A percentile compares a stretch with the other conserved stretches of the same genome.
phyloP scores from a whole-genome alignment of 2,329 filamentous ascomycete species.

The Hymenoscyphus scutula region DNA sequence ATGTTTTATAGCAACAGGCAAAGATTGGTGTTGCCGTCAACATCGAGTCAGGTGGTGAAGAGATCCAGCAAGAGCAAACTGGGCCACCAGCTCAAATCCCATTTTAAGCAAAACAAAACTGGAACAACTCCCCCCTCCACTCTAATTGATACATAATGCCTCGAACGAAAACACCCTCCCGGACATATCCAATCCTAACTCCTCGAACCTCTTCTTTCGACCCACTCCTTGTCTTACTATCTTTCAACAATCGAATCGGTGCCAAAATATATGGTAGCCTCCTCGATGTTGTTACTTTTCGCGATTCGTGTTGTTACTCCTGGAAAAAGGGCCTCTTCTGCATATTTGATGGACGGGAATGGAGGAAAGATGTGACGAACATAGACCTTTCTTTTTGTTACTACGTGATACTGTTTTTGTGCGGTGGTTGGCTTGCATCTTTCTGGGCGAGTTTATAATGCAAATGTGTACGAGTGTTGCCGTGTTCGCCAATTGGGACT shows the following conservation, averaged over 20 bases:
- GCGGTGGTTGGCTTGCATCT: slow-evolving; percentile 17
- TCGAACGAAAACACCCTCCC: slow-evolving; percentile 14
- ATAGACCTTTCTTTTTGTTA: slow-evolving; percentile 27
- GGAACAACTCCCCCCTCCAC: slow-evolving; percentile 25
- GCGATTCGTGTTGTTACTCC: slow-evolving; percentile 13
- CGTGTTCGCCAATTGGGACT: slow-evolving; percentile 8
- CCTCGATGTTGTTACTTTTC: slow-evolving; percentile 18
- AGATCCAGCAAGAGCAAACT: slow-evolving; percentile 77
- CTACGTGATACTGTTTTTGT: slow-evolving; percentile 9
- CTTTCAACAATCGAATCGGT: slow-evolving; percentile 18
- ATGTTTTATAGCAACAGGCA: slow-evolving; percentile 70
- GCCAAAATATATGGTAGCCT: slow-evolving; percentile 14
- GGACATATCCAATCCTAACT: slow-evolving; percentile 23
- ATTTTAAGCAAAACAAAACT: slow-evolving; percentile 49
- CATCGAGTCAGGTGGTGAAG: slow-evolving; percentile 80
- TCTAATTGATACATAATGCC: slow-evolving; percentile 35
- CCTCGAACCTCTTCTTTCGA: slow-evolving; percentile 27
- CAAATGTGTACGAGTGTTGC: slow-evolving; percentile 19
- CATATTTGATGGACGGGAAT: slow-evolving; percentile 24
- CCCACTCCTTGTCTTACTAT: slow-evolving; percentile 33
- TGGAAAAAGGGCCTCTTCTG: slow-evolving; percentile 22
- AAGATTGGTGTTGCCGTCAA: slow-evolving; percentile 95
- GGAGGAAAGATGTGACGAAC: slow-evolving; percentile 29
- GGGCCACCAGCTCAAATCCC: slow-evolving; percentile 53
- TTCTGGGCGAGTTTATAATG: slow-evolving; percentile 23